Evolutionary conservation across 805 yeast species (phyloP).

Genomic region (Ogataea methanolica): DNA sequence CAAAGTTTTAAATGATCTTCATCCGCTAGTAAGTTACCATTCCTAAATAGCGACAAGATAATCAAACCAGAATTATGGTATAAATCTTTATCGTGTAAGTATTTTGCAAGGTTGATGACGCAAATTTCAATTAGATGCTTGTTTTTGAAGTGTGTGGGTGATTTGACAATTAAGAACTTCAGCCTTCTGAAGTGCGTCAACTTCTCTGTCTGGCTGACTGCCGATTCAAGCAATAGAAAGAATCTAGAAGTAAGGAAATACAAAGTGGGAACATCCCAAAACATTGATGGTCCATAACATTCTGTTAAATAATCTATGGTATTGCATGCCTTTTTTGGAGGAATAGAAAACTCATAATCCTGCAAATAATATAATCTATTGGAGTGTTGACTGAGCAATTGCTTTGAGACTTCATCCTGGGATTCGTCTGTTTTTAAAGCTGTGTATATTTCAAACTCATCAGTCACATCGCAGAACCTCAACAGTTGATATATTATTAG

Average conservation of each 20-base stretch:
- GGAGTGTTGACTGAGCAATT: neutral
- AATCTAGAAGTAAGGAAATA: conserved; percentile 37
- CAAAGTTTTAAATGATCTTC: conserved; percentile 10
- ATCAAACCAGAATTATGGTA: conserved; percentile 12
- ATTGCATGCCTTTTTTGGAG: conserved; percentile 5
- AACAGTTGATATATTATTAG: conserved; percentile 36
- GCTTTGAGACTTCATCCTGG: neutral
- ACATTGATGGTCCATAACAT: conserved; percentile 6
- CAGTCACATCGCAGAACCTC: conserved; percentile 35
- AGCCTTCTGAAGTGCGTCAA: conserved; percentile 30
- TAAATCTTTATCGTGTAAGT: conserved; percentile 16
- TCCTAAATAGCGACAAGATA: conserved; percentile 16
- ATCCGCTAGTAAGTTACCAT: conserved; percentile 2
- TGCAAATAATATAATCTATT: conserved; percentile 5
- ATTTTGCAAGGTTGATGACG: conserved; percentile 17
- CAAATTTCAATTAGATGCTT: conserved; percentile 20
- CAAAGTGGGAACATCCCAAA: conserved; percentile 33
- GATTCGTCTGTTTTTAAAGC: conserved; percentile 5
- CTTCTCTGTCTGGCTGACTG: conserved; percentile 23
- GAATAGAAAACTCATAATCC: conserved; percentile 15
- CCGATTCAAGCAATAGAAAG: conserved; percentile 19
- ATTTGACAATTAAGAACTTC: conserved; percentile 32
- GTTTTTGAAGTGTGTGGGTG: conserved; percentile 13
- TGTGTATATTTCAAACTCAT: conserved; percentile 14
- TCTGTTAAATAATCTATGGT: conserved; percentile 8